A percentile compares a stretch with the other conserved stretches of the same genome.
These are phyloP conservation scores for Akanthomyces lecanii DNA, from an alignment of 2,329 filamentous ascomycete genomes.

Conservation along the genomic window DNA sequence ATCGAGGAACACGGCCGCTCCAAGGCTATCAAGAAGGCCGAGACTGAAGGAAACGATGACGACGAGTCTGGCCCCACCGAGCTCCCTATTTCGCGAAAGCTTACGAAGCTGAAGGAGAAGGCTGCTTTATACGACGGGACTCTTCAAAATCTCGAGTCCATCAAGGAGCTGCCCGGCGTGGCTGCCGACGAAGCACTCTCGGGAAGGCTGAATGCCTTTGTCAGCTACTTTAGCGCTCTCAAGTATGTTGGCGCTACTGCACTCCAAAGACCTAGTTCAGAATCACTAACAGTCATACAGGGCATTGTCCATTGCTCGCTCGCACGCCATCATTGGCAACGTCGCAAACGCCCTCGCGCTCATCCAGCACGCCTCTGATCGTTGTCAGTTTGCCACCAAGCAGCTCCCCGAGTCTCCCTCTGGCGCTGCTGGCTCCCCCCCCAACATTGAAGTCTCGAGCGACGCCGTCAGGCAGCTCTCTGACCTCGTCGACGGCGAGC, in stretches of 20 bases:
- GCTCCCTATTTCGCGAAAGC: constrained; percentile 67
- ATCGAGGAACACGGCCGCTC: constrained; percentile 46
- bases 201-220: constrained; percentile 71
- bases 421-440: constrained; percentile 40
- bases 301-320: constrained; percentile 78
- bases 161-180: constrained; percentile 85
- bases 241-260: constrained; percentile 53
- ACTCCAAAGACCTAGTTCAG: background rate
- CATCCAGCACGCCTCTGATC: constrained; percentile 65
- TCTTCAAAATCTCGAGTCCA: constrained; percentile 82
- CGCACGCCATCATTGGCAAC: constrained; percentile 70
- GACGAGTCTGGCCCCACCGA: constrained; percentile 47
- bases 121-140: constrained; percentile 88
- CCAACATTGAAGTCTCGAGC: constrained; percentile 63
- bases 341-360: constrained; percentile 81
- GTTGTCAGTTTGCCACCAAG: constrained; percentile 48
- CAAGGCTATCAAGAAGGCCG: constrained; percentile 49
- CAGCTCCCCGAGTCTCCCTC: constrained; percentile 40
- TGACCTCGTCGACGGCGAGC: constrained; percentile 61
- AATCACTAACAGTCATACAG: constrained; percentile 37
- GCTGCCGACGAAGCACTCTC: constrained; percentile 76
- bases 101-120: constrained; percentile 78
- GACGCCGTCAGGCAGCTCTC: constrained; percentile 56
- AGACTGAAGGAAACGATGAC: constrained; percentile 31
- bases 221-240: constrained; percentile 80